Base-by-base conservation (phyloP, 2,329 filamentous ascomycete species). In the Knufia fluminis region DNA sequence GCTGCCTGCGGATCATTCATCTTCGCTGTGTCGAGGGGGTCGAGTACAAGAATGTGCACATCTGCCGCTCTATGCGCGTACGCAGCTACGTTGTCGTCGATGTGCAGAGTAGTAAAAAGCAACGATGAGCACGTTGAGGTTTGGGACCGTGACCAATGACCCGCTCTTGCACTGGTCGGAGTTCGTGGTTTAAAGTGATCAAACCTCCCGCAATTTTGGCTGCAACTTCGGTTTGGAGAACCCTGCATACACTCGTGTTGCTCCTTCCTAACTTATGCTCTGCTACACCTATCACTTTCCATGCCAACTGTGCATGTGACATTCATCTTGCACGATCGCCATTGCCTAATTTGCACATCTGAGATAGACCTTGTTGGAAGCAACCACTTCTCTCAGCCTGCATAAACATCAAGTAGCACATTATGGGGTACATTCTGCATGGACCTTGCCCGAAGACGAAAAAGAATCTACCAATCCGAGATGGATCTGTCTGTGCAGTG, bases 361-460 rank as follows among this genome's bases (percentile, higher is more conserved):
- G n/a, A n/a, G n/a, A n/a, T n/a, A n/a, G n/a, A n/a, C n/a, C n/a
- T n/a, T n/a, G n/a, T n/a, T n/a, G n/a, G n/a, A n/a, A n/a, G n/a
- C n/a, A n/a, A n/a, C n/a, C n/a, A n/a, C n/a, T n/a, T n/a, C n/a
- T n/a, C n/a, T n/a, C n/a, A n/a, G n/a, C n/a, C n/a, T n/a, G n/a
- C n/a, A n/a, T n/a, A n/a, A n/a, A n/a, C n/a, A n/a, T n/a, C n/a
- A n/a, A n/a, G n/a, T n/a, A n/a, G n/a, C n/a, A n/a, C n/a, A n/a
- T n/a, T n/a, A n/a, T n/a, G n/a, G n/a, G n/a, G n/a, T n/a, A n/a
- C n/a, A n/a, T n/a, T n/a, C n/a, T 22, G 14, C 22, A 26, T 28
- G 40, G 40, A 42, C 23, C 22, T 26, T 28, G 40, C 10, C 40
- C 40, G 40, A 42, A n/a, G 40, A 28, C 40, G 20, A 42, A 42